Evolutionary conservation across 495 filamentous ascomycete species (phyloP), one percentile per base, ranked within the genome.

Genomic region (Podospora comata): DNA sequence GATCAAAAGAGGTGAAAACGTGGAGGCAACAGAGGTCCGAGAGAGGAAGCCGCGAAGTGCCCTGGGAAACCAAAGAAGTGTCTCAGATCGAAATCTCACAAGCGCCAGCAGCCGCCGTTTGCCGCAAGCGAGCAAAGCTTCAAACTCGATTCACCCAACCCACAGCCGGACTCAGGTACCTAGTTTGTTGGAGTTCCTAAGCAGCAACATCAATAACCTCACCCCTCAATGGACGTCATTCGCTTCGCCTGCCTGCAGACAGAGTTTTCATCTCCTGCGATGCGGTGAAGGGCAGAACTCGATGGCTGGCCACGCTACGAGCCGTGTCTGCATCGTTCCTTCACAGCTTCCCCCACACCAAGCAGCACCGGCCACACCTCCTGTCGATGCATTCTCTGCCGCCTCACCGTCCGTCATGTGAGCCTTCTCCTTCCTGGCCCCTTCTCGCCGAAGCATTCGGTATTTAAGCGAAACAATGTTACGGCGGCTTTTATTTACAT

Each of bases 241-340:
- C 56, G 23, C 20, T 26, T 30, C 26, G 11, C 59, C 59, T 11
- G 9, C 59, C 59, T 30, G 30, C 26, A 61, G 26, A 30, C 59
- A 61, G 59, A 30, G 27, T 32, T 28, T 59, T 6, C 30, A 61
- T 30, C 59, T 61, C 63, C 44, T 65, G 11, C 16, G 65, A 63
- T 32, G 30, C 34, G 61, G 60, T 60, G 66, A 55, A 55, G 55
- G 68, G 39, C 57, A 26, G 67, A 67, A 67, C 65, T 63, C 58
- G 69, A 71, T 63, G 66, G 65, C 62, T 30, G 60, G 65, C 27
- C 57, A 69, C 70, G 71, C 74, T 71, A 76, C 67, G 70, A 74
- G 72, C 74, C 74, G 74, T 70, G 69, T 67, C 64, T 75, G 71
- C 71, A 73, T 71, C n/a, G 1, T 58, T 19, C 18, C 55, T 58